Evolutionary conservation across 495 filamentous ascomycete species (phyloP).

Genomic region (Daldinia childiae): DNA sequence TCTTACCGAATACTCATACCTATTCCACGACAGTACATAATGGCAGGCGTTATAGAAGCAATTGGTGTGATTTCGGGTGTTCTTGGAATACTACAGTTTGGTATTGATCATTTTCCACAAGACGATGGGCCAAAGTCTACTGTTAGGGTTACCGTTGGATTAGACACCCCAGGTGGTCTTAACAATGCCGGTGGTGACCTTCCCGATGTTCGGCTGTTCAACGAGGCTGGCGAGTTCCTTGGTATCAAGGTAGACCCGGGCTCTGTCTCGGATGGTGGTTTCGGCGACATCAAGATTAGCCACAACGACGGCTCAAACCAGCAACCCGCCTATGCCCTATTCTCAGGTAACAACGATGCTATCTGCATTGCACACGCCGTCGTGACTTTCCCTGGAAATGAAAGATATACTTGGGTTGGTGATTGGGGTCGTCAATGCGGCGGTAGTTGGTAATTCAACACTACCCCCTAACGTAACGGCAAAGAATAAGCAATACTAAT

Average conservation of each 20-base stretch:
- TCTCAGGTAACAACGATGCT: constrained; percentile 46
- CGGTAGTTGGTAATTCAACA: constrained; percentile 22
- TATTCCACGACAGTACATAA: constrained; percentile 11
- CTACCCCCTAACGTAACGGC: not conserved
- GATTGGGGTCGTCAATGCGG: constrained; percentile 47
- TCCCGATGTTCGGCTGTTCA: constrained; percentile 49
- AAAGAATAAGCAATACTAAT: not conserved
- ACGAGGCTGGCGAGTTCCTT: constrained; percentile 43
- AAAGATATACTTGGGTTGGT: constrained; percentile 44
- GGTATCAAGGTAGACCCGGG: constrained; percentile 40
- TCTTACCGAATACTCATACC: not conserved
- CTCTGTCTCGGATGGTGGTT: constrained; percentile 33
- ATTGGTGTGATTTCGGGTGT: constrained; percentile 33
- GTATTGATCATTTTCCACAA: constrained; percentile 28
- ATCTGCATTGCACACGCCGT: constrained; percentile 43
- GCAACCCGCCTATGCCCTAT: constrained; percentile 46
- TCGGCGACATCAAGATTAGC: constrained; percentile 36
- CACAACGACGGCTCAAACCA: constrained; percentile 27
- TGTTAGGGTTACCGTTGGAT: constrained; percentile 40
- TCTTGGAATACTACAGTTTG: constrained; percentile 41
- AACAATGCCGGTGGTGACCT: constrained; percentile 43
- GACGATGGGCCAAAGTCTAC: constrained; percentile 23
- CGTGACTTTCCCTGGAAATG: constrained; percentile 42
- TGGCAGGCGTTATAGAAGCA: constrained; percentile 33
- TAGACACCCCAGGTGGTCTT: constrained; percentile 37